Base-by-base conservation (phyloP, 2,329 filamentous ascomycete genomes). In the Fusarium guadeloupense region DNA sequence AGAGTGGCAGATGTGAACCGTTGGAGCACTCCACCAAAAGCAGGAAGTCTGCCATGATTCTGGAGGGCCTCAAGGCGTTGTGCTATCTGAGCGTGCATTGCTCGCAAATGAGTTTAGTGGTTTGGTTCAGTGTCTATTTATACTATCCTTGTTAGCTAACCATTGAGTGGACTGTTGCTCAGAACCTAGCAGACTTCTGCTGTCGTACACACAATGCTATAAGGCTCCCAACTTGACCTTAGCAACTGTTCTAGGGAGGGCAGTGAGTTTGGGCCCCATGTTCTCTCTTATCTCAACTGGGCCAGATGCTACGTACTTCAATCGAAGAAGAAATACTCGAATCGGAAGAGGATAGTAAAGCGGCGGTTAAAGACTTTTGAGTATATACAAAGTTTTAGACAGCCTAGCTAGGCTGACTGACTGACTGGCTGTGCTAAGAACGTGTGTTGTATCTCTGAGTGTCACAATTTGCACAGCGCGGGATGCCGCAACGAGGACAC, bases 381-480 rank as follows among this genome's bases (percentile, higher is more conserved):
- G 23, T 10, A 28, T 28, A 10, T 9, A 25, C 26, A 28, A 28
- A 28, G 12, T 12, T 10, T 5, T 5, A 10, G 8, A 28, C 26
- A 28, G 9, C 10, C 3, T 28, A 10, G 2, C 12, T 5, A 12
- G 10, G 10, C 10, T 28, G 26, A 10, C 17, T 17, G 4, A 5
- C 10, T 17, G 31, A 2, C 14, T 34, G 1, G 14, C 5, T 2
- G 4, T 28, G 5, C n/a, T n/a, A n/a, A n/a, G n/a, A n/a, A n/a
- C 62, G 59, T 4, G 40, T 43, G 4, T 50, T 41, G 13, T 61
- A 53, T 19, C 53, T 14, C 6, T 56, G 54, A 2, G 64, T 67
- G 9, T 43, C 50, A 45, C 64, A 67, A n/a, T 62, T 58, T 0
- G 63, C 56, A 3, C 64, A 67, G 0, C 63, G 52, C 9, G 54